Evolutionary conservation across 495 filamentous ascomycete genomes (phyloP).

Genomic region (Neurospora terricola): DNA sequence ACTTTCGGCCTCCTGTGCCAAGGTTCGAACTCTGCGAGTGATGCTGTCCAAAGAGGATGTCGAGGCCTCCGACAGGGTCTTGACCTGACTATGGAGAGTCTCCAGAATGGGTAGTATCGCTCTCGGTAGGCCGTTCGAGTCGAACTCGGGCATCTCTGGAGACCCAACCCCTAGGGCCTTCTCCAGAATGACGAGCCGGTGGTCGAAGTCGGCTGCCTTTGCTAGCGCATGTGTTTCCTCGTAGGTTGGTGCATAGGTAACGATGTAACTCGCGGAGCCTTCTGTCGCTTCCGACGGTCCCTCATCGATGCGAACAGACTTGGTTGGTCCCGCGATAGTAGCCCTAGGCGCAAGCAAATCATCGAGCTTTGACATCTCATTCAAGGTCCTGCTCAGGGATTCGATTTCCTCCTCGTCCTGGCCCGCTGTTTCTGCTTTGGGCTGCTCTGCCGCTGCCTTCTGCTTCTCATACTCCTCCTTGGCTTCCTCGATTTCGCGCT

Average conservation of each 20-base stretch:
- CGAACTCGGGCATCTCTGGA: constrained; percentile 53
- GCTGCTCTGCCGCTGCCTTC: constrained; percentile 27
- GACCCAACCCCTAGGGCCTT: constrained; percentile 68
- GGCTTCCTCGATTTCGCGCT: constrained; percentile 68
- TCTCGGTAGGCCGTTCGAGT: constrained; percentile 43
- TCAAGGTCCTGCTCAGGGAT: constrained; percentile 56
- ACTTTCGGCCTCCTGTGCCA: constrained; percentile 70
- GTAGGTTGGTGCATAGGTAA: constrained; percentile 47
- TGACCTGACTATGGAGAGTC: constrained; percentile 60
- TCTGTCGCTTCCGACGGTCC: background rate
- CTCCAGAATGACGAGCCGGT: constrained; percentile 68
- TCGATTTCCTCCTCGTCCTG: constrained; percentile 32
- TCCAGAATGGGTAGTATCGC: constrained; percentile 75
- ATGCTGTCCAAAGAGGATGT: constrained; percentile 64
- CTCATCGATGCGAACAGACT: constrained; percentile 4
- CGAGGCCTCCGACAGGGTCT: constrained; percentile 52
- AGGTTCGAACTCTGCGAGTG: constrained; percentile 58
- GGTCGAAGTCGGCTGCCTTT: constrained; percentile 81
- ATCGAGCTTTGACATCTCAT: constrained; percentile 39
- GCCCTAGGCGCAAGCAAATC: constrained; percentile 19
- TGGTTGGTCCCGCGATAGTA: constrained; percentile 16
- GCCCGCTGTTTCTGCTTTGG: constrained; percentile 19
- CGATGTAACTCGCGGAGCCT: constrained; percentile 36
- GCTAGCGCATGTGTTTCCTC: constrained; percentile 57
- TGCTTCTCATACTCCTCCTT: constrained; percentile 54